Evolutionary conservation across 805 yeast genomes (phyloP).

Genomic region (Pichia insulana): DNA sequence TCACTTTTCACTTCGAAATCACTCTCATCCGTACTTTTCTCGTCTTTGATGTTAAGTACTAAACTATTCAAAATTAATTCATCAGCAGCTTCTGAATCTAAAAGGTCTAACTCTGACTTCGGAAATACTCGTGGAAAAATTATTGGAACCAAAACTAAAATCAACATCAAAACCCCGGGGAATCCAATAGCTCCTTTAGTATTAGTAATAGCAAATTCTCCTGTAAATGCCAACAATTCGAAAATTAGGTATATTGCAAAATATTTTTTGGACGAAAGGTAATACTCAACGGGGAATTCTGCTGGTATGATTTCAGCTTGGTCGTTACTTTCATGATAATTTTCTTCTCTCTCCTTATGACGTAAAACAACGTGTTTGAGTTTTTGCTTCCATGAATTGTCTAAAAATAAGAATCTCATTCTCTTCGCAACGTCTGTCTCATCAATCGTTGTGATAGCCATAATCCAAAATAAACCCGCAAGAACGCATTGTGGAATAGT

Average conservation of each 20-base stretch:
- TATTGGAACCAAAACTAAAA: slow-evolving; percentile 50
- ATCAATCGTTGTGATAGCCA: slow-evolving; percentile 79
- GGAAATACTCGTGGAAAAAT: slow-evolving; percentile 59
- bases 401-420: slow-evolving; percentile 55
- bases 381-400: slow-evolving; percentile 30
- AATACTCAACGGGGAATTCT: slow-evolving; percentile 9
- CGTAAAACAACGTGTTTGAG: slow-evolving; percentile 2
- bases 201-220: slow-evolving; percentile 77
- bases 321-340: not conserved
- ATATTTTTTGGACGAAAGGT: slow-evolving; percentile 29
- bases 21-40: not conserved
- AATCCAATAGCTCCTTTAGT: slow-evolving; percentile 92
- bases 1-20: not conserved
- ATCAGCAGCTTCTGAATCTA: slow-evolving; percentile 44
- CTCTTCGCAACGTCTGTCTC: slow-evolving; percentile 57
- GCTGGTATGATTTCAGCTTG: slow-evolving; percentile 3
- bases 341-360: not conserved
- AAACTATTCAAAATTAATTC: slow-evolving; percentile 26
- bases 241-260: slow-evolving; percentile 47
- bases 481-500: slow-evolving; percentile 87
- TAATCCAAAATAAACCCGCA: slow-evolving; percentile 85
- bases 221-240: slow-evolving; percentile 60
- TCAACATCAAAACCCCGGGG: slow-evolving; percentile 74
- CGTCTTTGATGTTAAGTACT: slow-evolving; percentile 10
- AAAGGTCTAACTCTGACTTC: slow-evolving; percentile 42